Evolutionary conservation across 495 filamentous ascomycete species (phyloP), one percentile per base, ranked within the genome.

Genomic region (Hypoxylon lienhwacheense): DNA sequence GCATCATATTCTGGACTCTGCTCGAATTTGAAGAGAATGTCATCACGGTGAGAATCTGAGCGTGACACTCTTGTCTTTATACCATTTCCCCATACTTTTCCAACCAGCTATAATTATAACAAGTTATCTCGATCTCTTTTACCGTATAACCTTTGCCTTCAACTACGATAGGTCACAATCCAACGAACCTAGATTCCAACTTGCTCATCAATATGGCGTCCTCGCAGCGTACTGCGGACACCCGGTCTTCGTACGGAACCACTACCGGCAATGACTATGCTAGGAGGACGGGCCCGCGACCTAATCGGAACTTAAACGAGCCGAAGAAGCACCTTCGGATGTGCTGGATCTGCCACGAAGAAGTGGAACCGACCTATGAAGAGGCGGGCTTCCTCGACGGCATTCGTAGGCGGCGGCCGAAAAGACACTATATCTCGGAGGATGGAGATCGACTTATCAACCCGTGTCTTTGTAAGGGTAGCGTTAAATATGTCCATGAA

Each of bases 341-440:
- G 46, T 98, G 93, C 68, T 89, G 93, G 42, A 98, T 98, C 56
- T 98, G 93, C 65, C 76, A 96, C 36, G 93, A 97, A 55, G 84
- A 77, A 1, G 89, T 96, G 19, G 71, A 83, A 25, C 89, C 91
- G 2, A 92, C 89, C 7, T 85, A 85, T 58, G 79, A 90, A 40
- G 77, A 82, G 16, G 70, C 79, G 1, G 81, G 85, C 14, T 73
- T 77, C 52, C 61, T 88, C 10, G 81, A 82, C 1, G 77, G 78
- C 12, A 77, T 91, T 37, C 77, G 92, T 43, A 77, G 84, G 34
- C 79, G 20, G 61, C 68, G 45, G 75, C 87, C 11, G 80, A 82
- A 43, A 84, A 90, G 29, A 79, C 80, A 46, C 8, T 96, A 96
- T 61, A 79, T 86, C 11, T 92, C 90, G 1, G 74, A 81, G 40